Evolutionary conservation across 208 protist species (phyloP).

Genomic region (Herpetomonas muscarum): DNA sequence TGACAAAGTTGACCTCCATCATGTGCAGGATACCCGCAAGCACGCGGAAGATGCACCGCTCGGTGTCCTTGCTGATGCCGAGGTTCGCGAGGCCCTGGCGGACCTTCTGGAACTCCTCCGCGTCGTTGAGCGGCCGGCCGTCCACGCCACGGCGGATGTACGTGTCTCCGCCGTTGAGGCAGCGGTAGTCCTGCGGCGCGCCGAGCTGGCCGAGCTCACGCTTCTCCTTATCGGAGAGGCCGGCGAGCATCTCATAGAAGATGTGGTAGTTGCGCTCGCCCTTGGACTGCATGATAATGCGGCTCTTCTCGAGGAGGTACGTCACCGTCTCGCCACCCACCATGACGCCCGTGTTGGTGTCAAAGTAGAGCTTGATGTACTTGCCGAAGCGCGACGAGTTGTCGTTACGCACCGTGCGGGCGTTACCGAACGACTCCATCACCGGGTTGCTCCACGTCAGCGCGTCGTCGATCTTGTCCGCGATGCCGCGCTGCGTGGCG

Average conservation of each 20-base stretch:
- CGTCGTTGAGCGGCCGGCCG: conserved; percentile 86
- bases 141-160: conserved; percentile 78
- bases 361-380: conserved; percentile 94
- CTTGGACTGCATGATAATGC: conserved; percentile 85
- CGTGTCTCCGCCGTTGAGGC: conserved; percentile 81
- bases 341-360: conserved; percentile 75
- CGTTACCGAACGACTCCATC: conserved; percentile 94
- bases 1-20: conserved; percentile 86
- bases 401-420: conserved; percentile 87
- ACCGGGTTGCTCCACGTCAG: conserved; percentile 89
- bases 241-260: conserved; percentile 94
- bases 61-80: conserved; percentile 41
- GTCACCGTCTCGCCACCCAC: conserved; percentile 79
- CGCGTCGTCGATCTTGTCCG: conserved; percentile 65
- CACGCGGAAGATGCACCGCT: conserved; percentile 83
- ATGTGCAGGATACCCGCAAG: conserved; percentile 91
- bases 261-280: conserved; percentile 95
- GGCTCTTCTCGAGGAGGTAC: conserved; percentile 94
- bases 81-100: conserved; percentile 68
- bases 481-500: conserved; percentile 53
- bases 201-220: conserved; percentile 60
- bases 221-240: conserved; percentile 69
- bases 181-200: conserved; percentile 76
- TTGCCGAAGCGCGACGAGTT: conserved; percentile 96
- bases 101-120: conserved; percentile 75